These are phyloP conservation scores for Zizania latifolia DNA, from an alignment of 176 grass and related monocot species.

Conservation along the genomic window DNA sequence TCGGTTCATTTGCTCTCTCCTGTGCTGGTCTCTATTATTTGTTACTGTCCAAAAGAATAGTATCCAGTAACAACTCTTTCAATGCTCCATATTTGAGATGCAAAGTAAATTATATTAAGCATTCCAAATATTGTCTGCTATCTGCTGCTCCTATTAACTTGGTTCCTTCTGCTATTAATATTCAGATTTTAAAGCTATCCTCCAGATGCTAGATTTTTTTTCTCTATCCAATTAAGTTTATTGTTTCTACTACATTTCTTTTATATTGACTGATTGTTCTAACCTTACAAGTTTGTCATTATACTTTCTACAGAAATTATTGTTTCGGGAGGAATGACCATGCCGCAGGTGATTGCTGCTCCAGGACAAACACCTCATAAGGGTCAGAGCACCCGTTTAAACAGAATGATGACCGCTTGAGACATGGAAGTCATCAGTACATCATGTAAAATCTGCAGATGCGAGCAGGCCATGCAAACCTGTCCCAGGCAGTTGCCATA, in stretches of 20 bases:
- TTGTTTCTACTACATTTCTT: neutral
- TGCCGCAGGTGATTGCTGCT: slow-evolving; percentile 79
- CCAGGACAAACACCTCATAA: slow-evolving; percentile 55
- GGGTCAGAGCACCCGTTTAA: slow-evolving; percentile 59
- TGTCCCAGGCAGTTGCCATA: neutral
- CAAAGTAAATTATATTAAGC: neutral
- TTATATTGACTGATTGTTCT: neutral
- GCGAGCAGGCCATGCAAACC: neutral
- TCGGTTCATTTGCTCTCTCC: slow-evolving; percentile 26
- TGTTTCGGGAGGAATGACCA: slow-evolving; percentile 99
- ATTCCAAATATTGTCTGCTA: neutral
- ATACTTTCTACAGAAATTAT: slow-evolving; percentile 70
- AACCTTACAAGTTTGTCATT: slow-evolving; percentile 18
- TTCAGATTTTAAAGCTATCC: neutral
- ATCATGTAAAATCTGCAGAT: slow-evolving; percentile 24
- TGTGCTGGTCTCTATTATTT: neutral
- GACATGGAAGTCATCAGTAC: neutral
- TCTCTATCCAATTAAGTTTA: neutral
- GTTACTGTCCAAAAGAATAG: neutral
- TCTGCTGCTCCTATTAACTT: neutral
- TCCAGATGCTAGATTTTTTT: neutral
- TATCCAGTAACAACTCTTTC: neutral
- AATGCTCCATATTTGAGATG: neutral
- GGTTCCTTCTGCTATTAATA: neutral
- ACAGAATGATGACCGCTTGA: slow-evolving; percentile 59